Evolutionary conservation across 306 rosid genomes (phyloP).

Genomic region (Cicer arietinum): DNA sequence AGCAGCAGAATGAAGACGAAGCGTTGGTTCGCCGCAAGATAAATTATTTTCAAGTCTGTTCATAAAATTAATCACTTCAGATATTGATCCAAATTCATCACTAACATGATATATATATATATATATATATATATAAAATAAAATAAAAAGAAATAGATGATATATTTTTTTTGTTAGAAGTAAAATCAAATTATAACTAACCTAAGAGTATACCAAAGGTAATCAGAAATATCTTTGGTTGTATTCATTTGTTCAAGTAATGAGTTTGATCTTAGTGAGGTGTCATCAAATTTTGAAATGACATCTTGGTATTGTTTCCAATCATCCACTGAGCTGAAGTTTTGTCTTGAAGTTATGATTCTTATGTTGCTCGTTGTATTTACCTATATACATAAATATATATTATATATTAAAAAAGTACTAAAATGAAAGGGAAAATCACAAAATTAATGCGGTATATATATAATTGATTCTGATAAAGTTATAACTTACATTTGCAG

Average conservation of each 20-base stretch:
- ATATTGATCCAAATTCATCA: slow-evolving; percentile 27
- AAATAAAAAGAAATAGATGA: neutral
- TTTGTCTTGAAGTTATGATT: slow-evolving; percentile 42
- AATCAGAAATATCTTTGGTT: slow-evolving; percentile 76
- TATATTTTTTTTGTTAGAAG: neutral
- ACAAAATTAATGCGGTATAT: neutral
- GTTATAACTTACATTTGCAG: slow-evolving; percentile 59
- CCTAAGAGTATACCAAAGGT: slow-evolving; percentile 77
- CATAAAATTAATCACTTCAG: slow-evolving; percentile 25
- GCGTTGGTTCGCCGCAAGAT: slow-evolving; percentile 62
- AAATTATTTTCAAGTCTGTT: slow-evolving; percentile 59
- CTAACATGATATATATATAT: neutral
- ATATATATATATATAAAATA: too few species aligned
- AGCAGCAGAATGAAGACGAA: slow-evolving; percentile 56
- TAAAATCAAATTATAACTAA: slow-evolving; percentile 33
- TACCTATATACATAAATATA: slow-evolving; percentile 45
- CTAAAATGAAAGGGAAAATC: neutral
- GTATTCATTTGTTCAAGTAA: slow-evolving; percentile 73
- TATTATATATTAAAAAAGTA: neutral
- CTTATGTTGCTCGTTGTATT: slow-evolving; percentile 50
- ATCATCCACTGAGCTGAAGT: slow-evolving; percentile 52
- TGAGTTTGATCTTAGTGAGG: slow-evolving; percentile 52
- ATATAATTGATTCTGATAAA: neutral
- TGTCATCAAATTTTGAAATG: slow-evolving; percentile 53
- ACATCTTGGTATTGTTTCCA: slow-evolving; percentile 66